Evolutionary conservation across 2,329 filamentous ascomycete genomes (phyloP).

Genomic region (Myriosclerotinia scirpicola): DNA sequence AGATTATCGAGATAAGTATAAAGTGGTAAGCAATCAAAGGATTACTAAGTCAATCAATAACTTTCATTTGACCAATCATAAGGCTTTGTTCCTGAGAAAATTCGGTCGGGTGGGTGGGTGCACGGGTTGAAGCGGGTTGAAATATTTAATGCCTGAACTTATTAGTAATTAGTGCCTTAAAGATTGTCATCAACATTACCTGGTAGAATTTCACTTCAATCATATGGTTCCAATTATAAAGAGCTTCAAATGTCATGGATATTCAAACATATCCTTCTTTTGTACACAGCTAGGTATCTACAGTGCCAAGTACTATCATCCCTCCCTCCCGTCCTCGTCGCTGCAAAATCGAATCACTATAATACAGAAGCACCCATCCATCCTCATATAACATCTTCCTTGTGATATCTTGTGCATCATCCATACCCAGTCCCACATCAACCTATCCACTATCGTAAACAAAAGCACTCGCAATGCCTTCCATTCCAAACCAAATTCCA

Average conservation of each 20-base stretch:
- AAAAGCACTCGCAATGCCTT: conserved; percentile 19
- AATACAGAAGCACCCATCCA: conserved; percentile 24
- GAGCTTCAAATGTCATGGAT: background rate
- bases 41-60: background rate
- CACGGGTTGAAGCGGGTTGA: background rate
- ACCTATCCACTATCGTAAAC: conserved; percentile 8
- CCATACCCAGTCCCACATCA: background rate
- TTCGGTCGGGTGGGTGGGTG: background rate
- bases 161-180: background rate
- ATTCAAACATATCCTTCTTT: conserved; percentile 23
- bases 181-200: background rate
- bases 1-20: conserved; percentile 15
- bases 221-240: no score
- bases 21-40: background rate
- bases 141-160: background rate
- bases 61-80: conserved; percentile 3
- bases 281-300: conserved; percentile 30
- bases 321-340: conserved; percentile 11
- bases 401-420: conserved; percentile 14
- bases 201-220: background rate
- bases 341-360: conserved; percentile 25
- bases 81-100: background rate
- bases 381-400: conserved; percentile 19
- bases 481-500: conserved; percentile 14
- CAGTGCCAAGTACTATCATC: conserved; percentile 21